phyloP scores from a whole-genome alignment of 306 rosid species.

The Echinosophora koreensis region DNA sequence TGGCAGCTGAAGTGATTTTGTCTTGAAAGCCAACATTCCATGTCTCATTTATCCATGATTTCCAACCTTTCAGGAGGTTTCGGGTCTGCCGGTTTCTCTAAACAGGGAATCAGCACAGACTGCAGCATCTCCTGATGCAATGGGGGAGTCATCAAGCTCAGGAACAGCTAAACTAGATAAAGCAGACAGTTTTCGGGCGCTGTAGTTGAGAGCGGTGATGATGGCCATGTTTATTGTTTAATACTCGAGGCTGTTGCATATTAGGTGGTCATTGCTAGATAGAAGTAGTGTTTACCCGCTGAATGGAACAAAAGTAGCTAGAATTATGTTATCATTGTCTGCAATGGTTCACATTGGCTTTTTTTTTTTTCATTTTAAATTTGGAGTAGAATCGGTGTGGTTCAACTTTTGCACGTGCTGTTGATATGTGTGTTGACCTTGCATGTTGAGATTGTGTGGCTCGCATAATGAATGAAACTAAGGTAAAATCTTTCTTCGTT shows the following conservation, averaged over 20 bases:
- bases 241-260: constrained; percentile 27
- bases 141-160: constrained; percentile 95
- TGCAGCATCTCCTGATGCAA: constrained; percentile 91
- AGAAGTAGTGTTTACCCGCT: not conserved
- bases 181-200: constrained; percentile 70
- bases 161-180: constrained; percentile 88
- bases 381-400: constrained; percentile 1
- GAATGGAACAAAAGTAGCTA: not conserved
- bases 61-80: constrained; percentile 73
- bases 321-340: not conserved
- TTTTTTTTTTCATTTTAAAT: constrained; percentile 4
- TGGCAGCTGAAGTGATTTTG: constrained; percentile 35
- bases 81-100: constrained; percentile 78
- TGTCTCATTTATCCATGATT: constrained; percentile 1
- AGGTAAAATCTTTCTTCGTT: not conserved
- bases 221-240: constrained; percentile 6
- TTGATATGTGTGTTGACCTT: not conserved
- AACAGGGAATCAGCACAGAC: constrained; percentile 75
- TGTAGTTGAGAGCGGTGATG: constrained; percentile 49
- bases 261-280: not conserved
- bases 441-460: constrained; percentile 1
- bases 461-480: not conserved
- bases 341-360: not conserved
- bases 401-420: constrained; percentile 14
- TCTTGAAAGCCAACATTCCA: constrained; percentile 27